Percentiles rank a stretch among this genome's conserved stretches.
These are phyloP conservation scores for Fusarium hainanense DNA, from an alignment of 2,329 filamentous ascomycete species.

Conservation along the genomic window DNA sequence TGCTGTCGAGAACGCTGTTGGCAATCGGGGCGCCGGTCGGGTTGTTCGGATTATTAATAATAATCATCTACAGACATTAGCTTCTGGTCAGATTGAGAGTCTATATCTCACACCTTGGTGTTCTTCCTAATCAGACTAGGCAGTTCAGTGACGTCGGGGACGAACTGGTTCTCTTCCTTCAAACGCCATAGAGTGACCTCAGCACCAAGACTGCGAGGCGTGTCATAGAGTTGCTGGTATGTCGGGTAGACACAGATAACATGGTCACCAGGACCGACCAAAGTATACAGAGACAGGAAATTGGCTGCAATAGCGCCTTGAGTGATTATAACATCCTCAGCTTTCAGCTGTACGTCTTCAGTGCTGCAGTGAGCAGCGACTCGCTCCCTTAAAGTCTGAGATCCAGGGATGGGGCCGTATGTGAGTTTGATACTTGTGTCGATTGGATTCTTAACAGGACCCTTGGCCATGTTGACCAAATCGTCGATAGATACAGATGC, in stretches of 20 bases:
- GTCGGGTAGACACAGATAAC: constrained; percentile 88
- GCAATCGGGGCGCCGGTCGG: constrained; percentile 80
- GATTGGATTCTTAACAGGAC: constrained; percentile 56
- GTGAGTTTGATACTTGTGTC: constrained; percentile 68
- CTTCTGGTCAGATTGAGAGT: fast-evolving
- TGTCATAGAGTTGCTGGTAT: constrained; percentile 84
- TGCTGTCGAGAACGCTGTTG: constrained; percentile 65
- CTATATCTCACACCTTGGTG: constrained; percentile 67
- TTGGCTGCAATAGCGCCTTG: constrained; percentile 86
- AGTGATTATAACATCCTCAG: constrained; percentile 77
- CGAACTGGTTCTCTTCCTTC: constrained; percentile 70
- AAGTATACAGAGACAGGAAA: constrained; percentile 77
- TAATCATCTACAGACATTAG: constrained; percentile 53
- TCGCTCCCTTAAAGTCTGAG: constrained; percentile 69
- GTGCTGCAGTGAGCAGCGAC: constrained; percentile 74
- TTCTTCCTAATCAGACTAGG: constrained; percentile 72
- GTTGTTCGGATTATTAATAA: constrained; percentile 81
- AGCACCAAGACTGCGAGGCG: constrained; percentile 79
- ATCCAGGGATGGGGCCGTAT: constrained; percentile 80
- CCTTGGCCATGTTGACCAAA: constrained; percentile 63
- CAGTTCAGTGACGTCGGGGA: constrained; percentile 74
- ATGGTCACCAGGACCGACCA: constrained; percentile 80
- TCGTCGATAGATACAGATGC: constrained; percentile 80
- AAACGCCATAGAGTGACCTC: constrained; percentile 82
- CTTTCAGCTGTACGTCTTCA: constrained; percentile 57